Percentiles rank a stretch among this genome's conserved stretches.
These are phyloP conservation scores for Pugionium cornutum DNA, from an alignment of 345 rosid species.

Conservation along the genomic window DNA sequence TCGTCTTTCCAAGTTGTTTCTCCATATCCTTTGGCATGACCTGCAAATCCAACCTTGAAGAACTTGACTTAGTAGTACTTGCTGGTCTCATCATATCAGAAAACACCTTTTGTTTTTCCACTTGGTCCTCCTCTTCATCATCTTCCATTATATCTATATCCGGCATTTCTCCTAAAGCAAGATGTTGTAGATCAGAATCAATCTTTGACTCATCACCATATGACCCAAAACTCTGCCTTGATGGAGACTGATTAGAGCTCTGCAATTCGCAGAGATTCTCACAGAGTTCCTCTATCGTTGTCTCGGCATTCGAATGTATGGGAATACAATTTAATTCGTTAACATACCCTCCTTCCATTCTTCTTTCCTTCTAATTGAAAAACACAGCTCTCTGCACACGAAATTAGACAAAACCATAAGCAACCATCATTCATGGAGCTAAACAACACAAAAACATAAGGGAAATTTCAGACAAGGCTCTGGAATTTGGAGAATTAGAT, in stretches of 20 bases:
- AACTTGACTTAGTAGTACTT: slow-evolving; percentile 44
- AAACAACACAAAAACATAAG: neutral
- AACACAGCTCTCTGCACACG: slow-evolving; percentile 9
- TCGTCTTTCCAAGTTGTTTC: slow-evolving; percentile 47
- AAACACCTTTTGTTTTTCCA: slow-evolving; percentile 47
- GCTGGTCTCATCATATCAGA: slow-evolving; percentile 44
- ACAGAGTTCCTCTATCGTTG: slow-evolving; percentile 76
- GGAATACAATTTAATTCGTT: neutral
- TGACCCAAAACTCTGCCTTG: slow-evolving; percentile 73
- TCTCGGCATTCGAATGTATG: neutral
- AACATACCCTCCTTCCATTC: slow-evolving; percentile 21
- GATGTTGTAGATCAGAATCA: slow-evolving; percentile 76
- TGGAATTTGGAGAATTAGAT: neutral
- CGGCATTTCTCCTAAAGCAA: slow-evolving; percentile 64
- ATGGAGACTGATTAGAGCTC: slow-evolving; percentile 81
- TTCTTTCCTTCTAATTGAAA: neutral
- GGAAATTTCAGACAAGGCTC: neutral
- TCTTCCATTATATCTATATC: slow-evolving; percentile 57
- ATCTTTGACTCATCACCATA: slow-evolving; percentile 88
- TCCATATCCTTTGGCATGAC: slow-evolving; percentile 31
- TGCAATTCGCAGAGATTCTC: slow-evolving; percentile 85
- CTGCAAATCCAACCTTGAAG: slow-evolving; percentile 40
- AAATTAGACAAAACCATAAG: slow-evolving; percentile 2
- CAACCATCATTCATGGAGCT: slow-evolving; percentile 21
- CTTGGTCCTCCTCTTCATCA: slow-evolving; percentile 42